These are phyloP conservation scores for Fusarium graminum DNA, from an alignment of 2,329 filamentous ascomycete species.

Conservation along the genomic window DNA sequence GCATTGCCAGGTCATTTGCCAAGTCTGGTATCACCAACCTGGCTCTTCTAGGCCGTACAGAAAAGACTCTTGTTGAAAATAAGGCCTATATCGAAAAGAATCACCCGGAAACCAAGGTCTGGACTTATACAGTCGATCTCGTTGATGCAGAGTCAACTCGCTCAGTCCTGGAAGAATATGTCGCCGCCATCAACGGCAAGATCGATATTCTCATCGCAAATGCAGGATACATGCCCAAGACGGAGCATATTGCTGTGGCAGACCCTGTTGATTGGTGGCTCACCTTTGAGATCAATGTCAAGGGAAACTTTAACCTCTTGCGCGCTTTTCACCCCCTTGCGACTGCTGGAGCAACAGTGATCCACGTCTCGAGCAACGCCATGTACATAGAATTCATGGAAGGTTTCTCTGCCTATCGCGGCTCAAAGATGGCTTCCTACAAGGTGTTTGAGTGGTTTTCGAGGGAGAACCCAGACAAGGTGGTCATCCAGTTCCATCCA, in stretches of 20 bases:
- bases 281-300: constrained; percentile 49
- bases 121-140: constrained; percentile 52
- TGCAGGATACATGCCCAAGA: constrained; percentile 46
- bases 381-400: constrained; percentile 45
- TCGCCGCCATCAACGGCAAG: constrained; percentile 47
- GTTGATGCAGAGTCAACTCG: constrained; percentile 43
- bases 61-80: constrained; percentile 50
- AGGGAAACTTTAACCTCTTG: constrained; percentile 51
- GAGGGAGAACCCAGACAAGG: constrained; percentile 56
- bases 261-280: constrained; percentile 47
- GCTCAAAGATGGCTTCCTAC: constrained; percentile 57
- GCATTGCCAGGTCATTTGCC: constrained; percentile 70
- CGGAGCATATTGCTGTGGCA: constrained; percentile 25
- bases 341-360: constrained; percentile 44
- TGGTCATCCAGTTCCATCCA: constrained; percentile 59
- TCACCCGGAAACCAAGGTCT: constrained; percentile 65
- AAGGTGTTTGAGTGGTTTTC: constrained; percentile 59
- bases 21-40: constrained; percentile 56
- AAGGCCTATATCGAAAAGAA: constrained; percentile 56
- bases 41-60: constrained; percentile 58
- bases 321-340: constrained; percentile 48
- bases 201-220: constrained; percentile 56
- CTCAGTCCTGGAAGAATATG: constrained; percentile 35
- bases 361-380: constrained; percentile 43
- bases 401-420: constrained; percentile 56